A percentile compares a stretch with the other conserved stretches of the same genome.
phyloP scores from a whole-genome alignment of 306 rosid genomes.

The Rosa chinensis region DNA sequence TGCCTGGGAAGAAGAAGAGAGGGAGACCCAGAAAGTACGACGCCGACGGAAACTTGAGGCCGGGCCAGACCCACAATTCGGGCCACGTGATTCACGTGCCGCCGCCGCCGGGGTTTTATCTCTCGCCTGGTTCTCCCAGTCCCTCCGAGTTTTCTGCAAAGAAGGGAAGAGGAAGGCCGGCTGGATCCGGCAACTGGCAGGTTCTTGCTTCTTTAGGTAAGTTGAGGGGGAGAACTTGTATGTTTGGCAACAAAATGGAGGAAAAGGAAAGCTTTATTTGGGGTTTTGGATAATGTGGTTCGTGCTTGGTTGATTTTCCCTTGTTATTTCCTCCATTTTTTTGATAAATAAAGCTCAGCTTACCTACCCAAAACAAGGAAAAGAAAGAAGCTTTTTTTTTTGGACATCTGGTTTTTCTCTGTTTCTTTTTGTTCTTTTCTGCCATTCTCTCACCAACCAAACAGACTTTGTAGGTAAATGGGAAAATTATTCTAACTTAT shows the following conservation, averaged over 20 bases:
- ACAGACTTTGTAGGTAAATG: conserved; percentile 8
- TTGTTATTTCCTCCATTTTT: conserved; percentile 13
- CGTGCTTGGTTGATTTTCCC: conserved; percentile 6
- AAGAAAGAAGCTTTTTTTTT: background rate
- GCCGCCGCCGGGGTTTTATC: conserved; percentile 48
- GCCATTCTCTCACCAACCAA: conserved; percentile 19
- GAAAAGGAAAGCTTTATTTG: background rate
- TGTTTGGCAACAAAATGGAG: conserved; percentile 34
- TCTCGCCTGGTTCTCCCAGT: conserved; percentile 38
- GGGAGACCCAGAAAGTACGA: conserved; percentile 90
- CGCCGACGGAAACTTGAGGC: conserved; percentile 57
- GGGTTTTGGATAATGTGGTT: conserved; percentile 17
- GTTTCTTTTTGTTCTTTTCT: conserved; percentile 1
- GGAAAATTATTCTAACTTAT: background rate
- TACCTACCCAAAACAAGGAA: conserved; percentile 16
- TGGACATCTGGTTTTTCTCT: background rate
- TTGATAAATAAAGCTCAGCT: conserved; percentile 16
- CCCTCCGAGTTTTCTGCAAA: conserved; percentile 42
- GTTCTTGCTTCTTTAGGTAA: conserved; percentile 70
- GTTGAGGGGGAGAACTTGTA: conserved; percentile 19
- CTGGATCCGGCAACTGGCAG: conserved; percentile 57
- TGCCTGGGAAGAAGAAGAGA: conserved; percentile 69
- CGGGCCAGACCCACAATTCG: conserved; percentile 8
- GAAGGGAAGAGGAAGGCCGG: conserved; percentile 62
- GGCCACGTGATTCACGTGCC: conserved; percentile 16